Base-by-base conservation (phyloP, 164 flowering plant species). In the Aristolochia californica region DNA sequence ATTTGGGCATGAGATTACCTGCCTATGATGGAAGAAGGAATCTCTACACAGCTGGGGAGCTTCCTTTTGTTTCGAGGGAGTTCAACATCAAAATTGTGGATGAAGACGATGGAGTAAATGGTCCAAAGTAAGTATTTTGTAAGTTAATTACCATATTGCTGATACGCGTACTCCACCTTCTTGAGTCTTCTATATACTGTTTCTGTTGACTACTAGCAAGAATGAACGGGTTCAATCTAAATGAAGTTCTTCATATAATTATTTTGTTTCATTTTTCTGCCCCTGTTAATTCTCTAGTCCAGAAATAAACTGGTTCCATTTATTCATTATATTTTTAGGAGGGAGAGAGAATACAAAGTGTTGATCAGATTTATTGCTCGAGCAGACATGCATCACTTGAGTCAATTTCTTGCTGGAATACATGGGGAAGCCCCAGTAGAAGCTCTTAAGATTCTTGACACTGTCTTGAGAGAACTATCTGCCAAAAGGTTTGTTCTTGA, bases 11-110 rank as follows among this genome's bases (percentile, higher is more conserved):
- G 84, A 80, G 91, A 68, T 68, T 91, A 47, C 98, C 96, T 61
- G 98, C 94, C 52, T 91, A 85, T 72, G 98, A 91, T 79, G 98
- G 98, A 24, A 78, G 94, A 62, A 91, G 80, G 74, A 80, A 87
- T 66, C 74, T 91, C 11, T 91, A 88, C 73, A 88, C 98, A 20
- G 98, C 98, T 66, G 97, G 97, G 34, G 88, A 81, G 62, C 94
- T 90, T 60, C 97, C 97, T 24, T 90, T 90, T 75, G 70, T 62
- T 40, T 74, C 77, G 69, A 90, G 78, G 73, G 94, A 90, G 76
- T 87, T 87, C 66, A 72, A 45, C 9, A 63, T 90, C 70, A 82
- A 73, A 66, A 80, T 90, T 62, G 59, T 75, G 15, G 88, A 83
- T 69, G 93, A 90, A 68, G 85, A 82, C 47, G 93, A 85, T 62